phyloP scores from a whole-genome alignment of 2,329 filamentous ascomycete species.

The Cercospora nicotianae region DNA sequence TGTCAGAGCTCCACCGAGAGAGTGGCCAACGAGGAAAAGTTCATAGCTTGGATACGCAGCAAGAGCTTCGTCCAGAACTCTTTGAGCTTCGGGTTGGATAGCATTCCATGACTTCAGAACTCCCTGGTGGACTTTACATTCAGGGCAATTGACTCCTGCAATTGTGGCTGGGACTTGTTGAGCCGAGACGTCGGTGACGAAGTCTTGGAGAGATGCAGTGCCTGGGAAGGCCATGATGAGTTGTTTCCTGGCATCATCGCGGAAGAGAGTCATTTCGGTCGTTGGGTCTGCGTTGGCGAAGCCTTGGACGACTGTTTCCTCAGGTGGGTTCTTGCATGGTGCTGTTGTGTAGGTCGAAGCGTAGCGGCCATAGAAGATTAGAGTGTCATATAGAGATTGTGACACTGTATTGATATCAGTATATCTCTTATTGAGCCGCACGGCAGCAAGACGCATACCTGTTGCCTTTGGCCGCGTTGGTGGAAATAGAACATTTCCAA shows the following conservation, averaged over 20 bases:
- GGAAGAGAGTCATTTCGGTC: conserved; percentile 18
- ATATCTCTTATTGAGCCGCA: background rate
- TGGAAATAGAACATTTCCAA: background rate
- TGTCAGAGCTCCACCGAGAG: conserved; percentile 14
- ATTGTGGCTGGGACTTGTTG: conserved; percentile 13
- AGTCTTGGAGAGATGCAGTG: conserved; percentile 15
- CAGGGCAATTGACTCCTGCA: conserved; percentile 14
- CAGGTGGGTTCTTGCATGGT: conserved; percentile 11
- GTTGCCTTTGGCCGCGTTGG: background rate
- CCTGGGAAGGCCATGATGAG: conserved; percentile 20
- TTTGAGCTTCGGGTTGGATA: conserved; percentile 1
- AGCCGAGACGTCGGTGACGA: conserved; percentile 14
- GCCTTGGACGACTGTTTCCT: conserved; percentile 16
- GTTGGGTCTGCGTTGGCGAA: conserved; percentile 15
- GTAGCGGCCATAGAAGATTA: conserved; percentile 16
- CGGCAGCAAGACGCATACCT: background rate
- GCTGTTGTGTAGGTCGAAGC: conserved; percentile 12
- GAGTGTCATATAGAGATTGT: conserved; percentile 13
- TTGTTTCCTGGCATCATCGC: conserved; percentile 11
- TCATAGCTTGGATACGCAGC: conserved; percentile 9
- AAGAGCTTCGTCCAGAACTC: conserved; percentile 1
- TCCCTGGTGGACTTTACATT: conserved; percentile 16
- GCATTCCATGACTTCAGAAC: conserved; percentile 14
- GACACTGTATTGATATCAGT: conserved; percentile 4
- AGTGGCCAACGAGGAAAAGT: conserved; percentile 15